phyloP scores from a whole-genome alignment of 352 stramenopile genomes.

The Globisporangium sylvaticum region DNA sequence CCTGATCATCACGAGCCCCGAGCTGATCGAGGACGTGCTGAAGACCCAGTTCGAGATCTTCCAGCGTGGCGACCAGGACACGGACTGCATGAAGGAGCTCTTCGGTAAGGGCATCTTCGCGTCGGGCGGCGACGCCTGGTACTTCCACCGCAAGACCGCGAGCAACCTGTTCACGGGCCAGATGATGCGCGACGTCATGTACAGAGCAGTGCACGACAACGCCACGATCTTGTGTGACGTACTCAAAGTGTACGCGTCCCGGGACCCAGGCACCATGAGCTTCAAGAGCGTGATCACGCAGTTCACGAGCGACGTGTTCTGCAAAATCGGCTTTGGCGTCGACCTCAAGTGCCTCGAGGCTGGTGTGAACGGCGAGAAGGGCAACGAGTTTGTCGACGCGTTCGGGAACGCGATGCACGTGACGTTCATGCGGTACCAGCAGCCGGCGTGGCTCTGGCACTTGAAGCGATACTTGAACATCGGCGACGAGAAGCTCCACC shows the following conservation, averaged over 20 bases:
- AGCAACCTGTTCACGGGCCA: background rate
- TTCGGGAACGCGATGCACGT: slow-evolving; percentile 15
- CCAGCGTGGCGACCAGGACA: slow-evolving; percentile 36
- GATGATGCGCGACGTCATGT: slow-evolving; percentile 2
- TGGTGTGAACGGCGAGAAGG: background rate
- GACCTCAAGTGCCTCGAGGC: slow-evolving; percentile 24
- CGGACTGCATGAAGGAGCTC: slow-evolving; percentile 39
- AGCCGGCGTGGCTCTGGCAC: slow-evolving; percentile 45
- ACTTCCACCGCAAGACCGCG: slow-evolving; percentile 67
- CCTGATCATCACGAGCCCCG: too few species aligned
- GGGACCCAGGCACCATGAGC: background rate
- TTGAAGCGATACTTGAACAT: slow-evolving; percentile 38
- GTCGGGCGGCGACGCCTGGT: slow-evolving; percentile 49
- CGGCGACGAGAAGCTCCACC: slow-evolving; percentile 28
- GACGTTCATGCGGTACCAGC: slow-evolving; percentile 32
- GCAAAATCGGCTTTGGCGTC: slow-evolving; percentile 68
- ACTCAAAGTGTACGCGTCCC: background rate
- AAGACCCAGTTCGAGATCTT: slow-evolving; percentile 59
- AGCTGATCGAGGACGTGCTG: slow-evolving; percentile 48
- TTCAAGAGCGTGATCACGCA: slow-evolving; percentile 37
- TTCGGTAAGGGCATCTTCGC: slow-evolving; percentile 57
- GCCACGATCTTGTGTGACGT: background rate
- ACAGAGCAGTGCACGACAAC: slow-evolving; percentile 29
- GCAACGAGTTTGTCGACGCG: slow-evolving; percentile 1
- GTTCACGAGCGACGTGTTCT: slow-evolving; percentile 74